phyloP scores from a whole-genome alignment of 1,139 yeast genomes.

The Yamadazyma atlantica region DNA sequence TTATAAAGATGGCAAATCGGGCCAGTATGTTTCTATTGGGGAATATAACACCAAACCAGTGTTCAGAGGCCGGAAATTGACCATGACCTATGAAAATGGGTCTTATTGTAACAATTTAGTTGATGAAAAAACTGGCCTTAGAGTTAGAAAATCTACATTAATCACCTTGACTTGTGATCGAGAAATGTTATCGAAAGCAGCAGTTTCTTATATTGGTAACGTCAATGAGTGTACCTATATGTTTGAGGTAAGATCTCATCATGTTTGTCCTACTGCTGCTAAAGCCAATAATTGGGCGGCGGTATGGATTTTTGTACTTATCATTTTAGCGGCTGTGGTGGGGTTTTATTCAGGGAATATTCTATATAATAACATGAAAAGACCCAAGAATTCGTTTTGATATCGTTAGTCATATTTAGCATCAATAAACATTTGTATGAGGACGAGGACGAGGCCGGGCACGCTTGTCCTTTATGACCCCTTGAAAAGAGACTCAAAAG shows the following conservation, averaged over 20 bases:
- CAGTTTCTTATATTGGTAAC: slow-evolving; percentile 69
- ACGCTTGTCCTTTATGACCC: neutral
- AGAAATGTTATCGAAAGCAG: slow-evolving; percentile 66
- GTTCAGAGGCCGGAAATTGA: slow-evolving; percentile 69
- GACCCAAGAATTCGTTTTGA: neutral
- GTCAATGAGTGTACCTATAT: slow-evolving; percentile 76
- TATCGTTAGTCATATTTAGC: too few species aligned
- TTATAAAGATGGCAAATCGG: slow-evolving; percentile 54
- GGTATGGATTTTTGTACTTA: slow-evolving; percentile 58
- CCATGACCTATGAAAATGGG: slow-evolving; percentile 71
- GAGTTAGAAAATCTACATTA: slow-evolving; percentile 59
- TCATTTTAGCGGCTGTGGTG: slow-evolving; percentile 51
- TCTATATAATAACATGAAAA: slow-evolving; percentile 35
- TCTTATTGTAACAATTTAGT: slow-evolving; percentile 54
- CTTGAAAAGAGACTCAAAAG: slow-evolving; percentile 14
- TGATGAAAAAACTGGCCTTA: slow-evolving; percentile 37
- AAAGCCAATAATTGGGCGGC: slow-evolving; percentile 55
- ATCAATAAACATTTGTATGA: too few species aligned
- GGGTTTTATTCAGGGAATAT: slow-evolving; percentile 59
- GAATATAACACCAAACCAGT: slow-evolving; percentile 57
- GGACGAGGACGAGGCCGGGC: too few species aligned
- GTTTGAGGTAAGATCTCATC: slow-evolving; percentile 82
- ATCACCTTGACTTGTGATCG: slow-evolving; percentile 79
- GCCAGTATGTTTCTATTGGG: slow-evolving; percentile 65
- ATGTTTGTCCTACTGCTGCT: slow-evolving; percentile 84